Conservation (phyloP, 2,329 filamentous ascomycete species). For the Chlorencoelia australis region DNA sequence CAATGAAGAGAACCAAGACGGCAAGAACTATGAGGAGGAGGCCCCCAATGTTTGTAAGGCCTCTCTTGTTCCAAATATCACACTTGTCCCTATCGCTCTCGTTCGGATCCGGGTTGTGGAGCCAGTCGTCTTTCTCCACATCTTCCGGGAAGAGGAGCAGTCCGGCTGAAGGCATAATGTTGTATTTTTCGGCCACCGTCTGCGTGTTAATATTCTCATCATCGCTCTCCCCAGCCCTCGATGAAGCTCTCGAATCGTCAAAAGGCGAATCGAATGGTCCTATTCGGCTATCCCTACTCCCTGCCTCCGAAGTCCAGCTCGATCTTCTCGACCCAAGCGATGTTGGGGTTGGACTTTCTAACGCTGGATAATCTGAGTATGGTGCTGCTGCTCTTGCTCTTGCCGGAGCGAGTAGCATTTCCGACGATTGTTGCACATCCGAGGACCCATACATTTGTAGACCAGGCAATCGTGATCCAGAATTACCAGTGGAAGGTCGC, state of each 20-base stretch:
- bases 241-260: constrained; percentile 25
- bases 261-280: constrained; percentile 29
- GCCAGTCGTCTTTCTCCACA: constrained; percentile 62
- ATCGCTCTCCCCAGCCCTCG: constrained; percentile 40
- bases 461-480: constrained; percentile 8
- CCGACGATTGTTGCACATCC: constrained; percentile 30
- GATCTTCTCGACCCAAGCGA: constrained; percentile 43
- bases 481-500: constrained; percentile 7
- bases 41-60: constrained; percentile 54
- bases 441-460: constrained; percentile 20
- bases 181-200: constrained; percentile 64
- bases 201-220: constrained; percentile 59
- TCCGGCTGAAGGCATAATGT: constrained; percentile 57
- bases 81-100: constrained; percentile 52
- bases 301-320: constrained; percentile 53
- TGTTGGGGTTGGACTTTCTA: constrained; percentile 33
- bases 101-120: constrained; percentile 60
- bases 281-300: constrained; percentile 41
- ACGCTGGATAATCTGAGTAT: constrained; percentile 30
- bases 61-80: constrained; percentile 55
- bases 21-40: constrained; percentile 49
- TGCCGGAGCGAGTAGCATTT: constrained; percentile 39
- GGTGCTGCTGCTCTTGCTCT: constrained; percentile 30
- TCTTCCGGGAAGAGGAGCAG: constrained; percentile 61
- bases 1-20: constrained; percentile 55